Base-by-base conservation (phyloP, 2,329 filamentous ascomycete species). In the Geosmithia putterillii region DNA sequence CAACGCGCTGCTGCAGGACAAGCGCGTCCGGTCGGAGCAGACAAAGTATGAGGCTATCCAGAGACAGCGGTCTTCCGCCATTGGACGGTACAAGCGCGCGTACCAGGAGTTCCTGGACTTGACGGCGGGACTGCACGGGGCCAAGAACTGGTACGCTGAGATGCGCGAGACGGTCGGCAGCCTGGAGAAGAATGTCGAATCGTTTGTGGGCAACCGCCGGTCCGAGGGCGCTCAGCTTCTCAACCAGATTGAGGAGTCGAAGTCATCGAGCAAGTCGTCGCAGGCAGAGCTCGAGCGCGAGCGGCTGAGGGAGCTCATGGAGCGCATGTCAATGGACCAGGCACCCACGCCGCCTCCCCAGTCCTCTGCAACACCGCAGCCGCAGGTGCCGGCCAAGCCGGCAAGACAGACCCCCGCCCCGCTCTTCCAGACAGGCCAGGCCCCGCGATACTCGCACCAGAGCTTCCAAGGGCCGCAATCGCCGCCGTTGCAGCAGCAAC, bases 101-200 rank as follows among this genome's bases (percentile, higher is more conserved):
- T 94, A 94, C 54, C 87, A 95, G 59, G 87, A 90, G 49, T 96
- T 95, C 59, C 75, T 94, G 46, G 90, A 95, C 53, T 74, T 98
- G 12, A 79, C 86, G 49, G 83, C 88, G 8, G 92, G 92, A 2
- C 70, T 98, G 4, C 76, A 83, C 54, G 82, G 89, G 51, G 92
- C 94, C 7, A 89, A 92, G 63, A 81, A 81, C 43, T 98, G 95
- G 76, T 98, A 98, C 58, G 75, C 76, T 3, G 92, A 96, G 59
- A 98, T 96, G 88, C 84, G 83, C 53, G 88, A 95, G 50, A 95
- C 88, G 1, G 87, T 94, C 0, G 85, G 90, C 51, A 95, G 86
- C 57, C 68, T 95, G 36, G 80, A 88, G 54, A 92, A 95, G 73
- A 98, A 98, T 54, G 92, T 98, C 1, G 90, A 96, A 51, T 85